Evolutionary conservation across 768 basidiomycete species (phyloP), one percentile per base, ranked within the genome.

Genomic region (Rhizopogon vesiculosus): DNA sequence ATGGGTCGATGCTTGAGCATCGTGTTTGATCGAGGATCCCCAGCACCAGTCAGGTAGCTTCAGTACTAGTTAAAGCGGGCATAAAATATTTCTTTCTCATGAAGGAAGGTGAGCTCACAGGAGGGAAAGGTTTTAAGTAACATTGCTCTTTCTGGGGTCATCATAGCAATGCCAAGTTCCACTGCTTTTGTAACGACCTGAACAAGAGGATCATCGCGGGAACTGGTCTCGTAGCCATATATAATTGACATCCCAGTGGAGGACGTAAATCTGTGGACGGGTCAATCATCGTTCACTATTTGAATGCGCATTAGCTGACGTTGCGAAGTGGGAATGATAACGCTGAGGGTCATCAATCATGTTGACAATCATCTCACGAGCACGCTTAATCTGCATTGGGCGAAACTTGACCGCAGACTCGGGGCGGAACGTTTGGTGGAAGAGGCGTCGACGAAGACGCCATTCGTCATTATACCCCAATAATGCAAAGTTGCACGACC

Each of bases 11-110:
- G 8, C 1, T 41, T 18, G 43, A 31, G 60, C 54, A 15, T 56
- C 38, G 22, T 38, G 50, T 22, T 56, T 61, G 13, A 59, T 15
- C 22, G 40, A 48, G 13, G 54, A 51, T 10, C 60, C 60, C n/a
- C 54, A 59, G 7, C 55, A 48, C 58, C 60, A 61, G 15, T 58
- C 50, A 15, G 60, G 59, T 3, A 59, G 7, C n/a, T 49, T 40
- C 29, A 60, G 35, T 15, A 60, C 59, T 60, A 16, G 29, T 29
- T 42, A 10, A 16, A 33, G 19, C 33, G 13, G 38, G 16, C 6
- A 15, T 16, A 15, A 9, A 19, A 33, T 15, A 19, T 35, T 16
- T 22, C 12, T 42, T 18, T 12, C n/a, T 28, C 12, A 42, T 16
- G 7, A 10, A 13, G n/a, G 10, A 13, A 15, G 7, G 18, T 69